Conservation (phyloP, 192 early-diverging fungal species). For the Spinellus fusiger region DNA sequence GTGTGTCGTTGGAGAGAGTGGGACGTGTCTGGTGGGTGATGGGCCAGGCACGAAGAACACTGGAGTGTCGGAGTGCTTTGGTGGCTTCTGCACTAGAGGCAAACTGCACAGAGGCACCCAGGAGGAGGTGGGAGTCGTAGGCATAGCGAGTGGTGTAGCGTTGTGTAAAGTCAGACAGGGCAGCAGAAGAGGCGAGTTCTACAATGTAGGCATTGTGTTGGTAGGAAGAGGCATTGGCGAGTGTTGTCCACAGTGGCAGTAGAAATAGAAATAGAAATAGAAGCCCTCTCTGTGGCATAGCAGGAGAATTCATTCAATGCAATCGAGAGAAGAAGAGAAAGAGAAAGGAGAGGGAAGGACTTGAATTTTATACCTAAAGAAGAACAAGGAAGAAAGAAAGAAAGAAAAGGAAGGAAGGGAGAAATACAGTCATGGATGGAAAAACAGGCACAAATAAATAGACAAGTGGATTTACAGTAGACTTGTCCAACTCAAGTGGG, state of each 20-base stretch:
- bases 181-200: constrained; percentile 1
- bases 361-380: background rate
- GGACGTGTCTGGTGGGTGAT: constrained; percentile 13
- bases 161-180: background rate
- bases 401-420: background rate
- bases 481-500: no score
- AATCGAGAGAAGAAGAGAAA: background rate
- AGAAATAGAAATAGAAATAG: background rate
- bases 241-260: background rate
- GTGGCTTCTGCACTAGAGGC: constrained; percentile 1
- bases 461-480: background rate
- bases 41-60: constrained; percentile 20
- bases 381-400: background rate
- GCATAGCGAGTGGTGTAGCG: constrained; percentile 4
- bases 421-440: background rate
- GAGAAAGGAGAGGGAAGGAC: background rate
- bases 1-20: background rate
- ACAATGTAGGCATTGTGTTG: constrained; percentile 6
- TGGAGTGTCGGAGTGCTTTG: background rate
- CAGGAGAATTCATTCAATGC: no score
- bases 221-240: background rate
- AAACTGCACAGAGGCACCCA: constrained; percentile 14
- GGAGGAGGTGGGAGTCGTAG: constrained; percentile 15
- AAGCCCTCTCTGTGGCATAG: background rate
- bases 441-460: background rate